Evolutionary conservation across 2,329 filamentous ascomycete species (phyloP).

Genomic region (Aspergillus aculeatus): DNA sequence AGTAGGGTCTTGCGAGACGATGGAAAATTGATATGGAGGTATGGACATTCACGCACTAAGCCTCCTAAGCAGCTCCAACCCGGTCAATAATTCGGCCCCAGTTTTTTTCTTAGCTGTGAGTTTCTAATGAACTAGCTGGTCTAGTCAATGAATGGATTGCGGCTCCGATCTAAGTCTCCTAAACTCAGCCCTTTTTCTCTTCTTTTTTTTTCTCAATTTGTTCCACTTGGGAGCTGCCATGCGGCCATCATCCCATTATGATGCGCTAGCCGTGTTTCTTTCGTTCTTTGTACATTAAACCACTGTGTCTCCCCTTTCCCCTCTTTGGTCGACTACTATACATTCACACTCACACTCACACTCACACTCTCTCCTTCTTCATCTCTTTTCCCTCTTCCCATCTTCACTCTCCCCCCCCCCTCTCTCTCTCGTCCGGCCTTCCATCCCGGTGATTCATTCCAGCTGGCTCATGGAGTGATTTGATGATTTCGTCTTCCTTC

Average conservation of each 20-base stretch:
- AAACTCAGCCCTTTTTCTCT: not conserved
- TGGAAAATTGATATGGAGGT: too few relatives aligned
- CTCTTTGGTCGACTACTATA: not conserved
- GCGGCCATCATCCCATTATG: not conserved
- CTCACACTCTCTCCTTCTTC: not conserved
- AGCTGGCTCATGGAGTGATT: not conserved
- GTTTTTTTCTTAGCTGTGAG: too few relatives aligned
- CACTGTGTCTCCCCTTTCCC: not conserved
- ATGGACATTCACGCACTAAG: too few relatives aligned
- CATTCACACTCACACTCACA: not conserved
- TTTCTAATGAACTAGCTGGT: too few relatives aligned
- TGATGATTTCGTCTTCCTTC: not conserved
- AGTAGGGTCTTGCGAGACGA: too few relatives aligned
- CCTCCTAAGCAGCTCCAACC: too few relatives aligned
- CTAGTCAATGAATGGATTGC: not conserved
- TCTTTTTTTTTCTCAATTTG: not conserved
- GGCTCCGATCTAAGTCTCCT: not conserved
- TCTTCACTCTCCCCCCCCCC: not conserved
- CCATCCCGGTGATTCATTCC: not conserved
- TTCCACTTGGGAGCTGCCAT: too few relatives aligned
- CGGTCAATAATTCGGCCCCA: too few relatives aligned
- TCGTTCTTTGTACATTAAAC: not conserved
- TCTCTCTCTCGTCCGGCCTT: not conserved
- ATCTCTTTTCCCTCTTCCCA: constrained; percentile 5
- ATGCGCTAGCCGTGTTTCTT: not conserved